Evolutionary conservation across 768 basidiomycete genomes (phyloP), one percentile per base, ranked within the genome.

Genomic region (Lactarius tabidus): DNA sequence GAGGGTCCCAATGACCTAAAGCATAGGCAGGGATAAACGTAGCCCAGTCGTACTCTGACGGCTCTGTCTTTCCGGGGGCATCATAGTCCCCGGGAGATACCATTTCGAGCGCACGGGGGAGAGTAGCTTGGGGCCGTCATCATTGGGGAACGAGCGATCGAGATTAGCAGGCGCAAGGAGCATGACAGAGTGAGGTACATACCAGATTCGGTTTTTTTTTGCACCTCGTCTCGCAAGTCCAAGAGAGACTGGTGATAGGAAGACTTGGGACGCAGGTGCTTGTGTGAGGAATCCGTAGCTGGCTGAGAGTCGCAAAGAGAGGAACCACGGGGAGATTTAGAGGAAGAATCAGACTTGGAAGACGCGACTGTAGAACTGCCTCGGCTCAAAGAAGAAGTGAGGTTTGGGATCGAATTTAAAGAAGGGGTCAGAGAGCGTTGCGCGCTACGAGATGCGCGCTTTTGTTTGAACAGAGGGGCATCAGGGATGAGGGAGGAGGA

Each of bases 1-100:
- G 85, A 8, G 91, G 90, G 72, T 91, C 89, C 91, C 91, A 94
- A 66, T 84, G 81, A 12, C 92, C 92, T 20, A 79, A 72, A 0
- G 89, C 84, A 73, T 94, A 94, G 0, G 89, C 86, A n/a, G 79
- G 75, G 67, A 90, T 85, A 74, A 93, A 94, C 0, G 84, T 83
- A 20, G 81, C 79, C 92, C 92, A 94, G 72, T 91, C 88, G 67
- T 79, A 78, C 55, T 79, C 78, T 23, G 71, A 59, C 26, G 62
- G 43, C 53, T 69, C 71, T 31, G 48, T 60, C 33, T 65, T 62
- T 33, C 70, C 20, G 56, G 54, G 20, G 64, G 67, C 6, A 69
- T 71, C 18, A 69, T 59, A n/a, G 68, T 56, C 45, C 15, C 60
- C 10, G 54, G 73, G 58, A 0, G 73, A 71, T 12, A 72, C 72